phyloP scores from a whole-genome alignment of 2,329 filamentous ascomycete genomes.

The Tolypocladium album region DNA sequence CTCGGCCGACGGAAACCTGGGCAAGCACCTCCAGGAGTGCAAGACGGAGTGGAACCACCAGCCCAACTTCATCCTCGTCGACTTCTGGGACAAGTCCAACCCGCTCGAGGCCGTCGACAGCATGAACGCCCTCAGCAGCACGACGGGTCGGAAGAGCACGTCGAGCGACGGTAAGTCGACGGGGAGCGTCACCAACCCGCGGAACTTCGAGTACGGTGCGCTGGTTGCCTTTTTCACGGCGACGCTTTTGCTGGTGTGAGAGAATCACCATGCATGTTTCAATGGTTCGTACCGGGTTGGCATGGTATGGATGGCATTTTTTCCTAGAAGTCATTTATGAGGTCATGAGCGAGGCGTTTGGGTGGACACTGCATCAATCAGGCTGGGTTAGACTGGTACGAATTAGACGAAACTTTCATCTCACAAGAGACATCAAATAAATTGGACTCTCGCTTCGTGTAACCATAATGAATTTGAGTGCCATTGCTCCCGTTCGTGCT shows the following conservation, averaged over 20 bases:
- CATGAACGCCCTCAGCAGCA: constrained; percentile 45
- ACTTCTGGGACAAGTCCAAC: constrained; percentile 67
- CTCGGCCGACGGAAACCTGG: constrained; percentile 39
- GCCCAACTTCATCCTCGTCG: constrained; percentile 67
- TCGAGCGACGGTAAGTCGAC: constrained; percentile 6
- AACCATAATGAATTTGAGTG: background rate
- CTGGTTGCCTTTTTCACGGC: constrained; percentile 32
- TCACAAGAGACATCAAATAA: background rate
- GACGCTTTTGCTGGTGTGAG: constrained; percentile 25
- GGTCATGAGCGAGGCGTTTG: background rate
- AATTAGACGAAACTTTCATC: background rate
- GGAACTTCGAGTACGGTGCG: constrained; percentile 22
- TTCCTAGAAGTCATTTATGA: no score
- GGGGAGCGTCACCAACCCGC: constrained; percentile 3
- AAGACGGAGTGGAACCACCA: constrained; percentile 45
- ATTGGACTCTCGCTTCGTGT: background rate
- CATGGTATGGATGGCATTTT: background rate
- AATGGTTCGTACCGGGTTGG: background rate
- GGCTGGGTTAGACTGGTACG: background rate
- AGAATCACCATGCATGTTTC: background rate
- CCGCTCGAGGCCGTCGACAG: constrained; percentile 58
- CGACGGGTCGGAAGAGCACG: constrained; percentile 22
- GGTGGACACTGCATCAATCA: background rate
- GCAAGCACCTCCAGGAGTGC: constrained; percentile 43
- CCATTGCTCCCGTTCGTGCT: background rate